Percentiles rank a stretch among this genome's conserved stretches.
These are phyloP conservation scores for Allium sativum DNA, from an alignment of 106 monocot genomes.

Conservation along the genomic window DNA sequence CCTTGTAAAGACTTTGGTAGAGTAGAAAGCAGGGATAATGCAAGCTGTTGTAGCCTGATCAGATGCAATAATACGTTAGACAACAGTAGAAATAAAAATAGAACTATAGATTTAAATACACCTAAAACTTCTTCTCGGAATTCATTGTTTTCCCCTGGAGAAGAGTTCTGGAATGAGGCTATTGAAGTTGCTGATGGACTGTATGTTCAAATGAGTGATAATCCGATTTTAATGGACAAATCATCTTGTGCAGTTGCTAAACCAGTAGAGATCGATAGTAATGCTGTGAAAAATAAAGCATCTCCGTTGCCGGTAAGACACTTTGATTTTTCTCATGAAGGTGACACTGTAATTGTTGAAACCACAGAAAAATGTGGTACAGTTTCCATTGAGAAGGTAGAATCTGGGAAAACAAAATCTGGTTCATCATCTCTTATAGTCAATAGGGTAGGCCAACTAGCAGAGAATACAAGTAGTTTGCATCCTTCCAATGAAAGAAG, in stretches of 20 bases:
- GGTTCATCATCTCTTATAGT: background rate
- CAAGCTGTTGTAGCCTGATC: constrained; percentile 22
- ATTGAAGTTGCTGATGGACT: constrained; percentile 83
- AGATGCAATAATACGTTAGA: constrained; percentile 50
- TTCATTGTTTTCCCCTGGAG: constrained; percentile 83
- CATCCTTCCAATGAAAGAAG: background rate
- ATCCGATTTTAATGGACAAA: constrained; percentile 14
- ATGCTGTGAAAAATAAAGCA: constrained; percentile 13
- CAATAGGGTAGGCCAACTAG: constrained; percentile 2
- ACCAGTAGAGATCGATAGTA: constrained; percentile 6
- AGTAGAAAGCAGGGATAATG: background rate
- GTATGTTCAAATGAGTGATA: constrained; percentile 11
- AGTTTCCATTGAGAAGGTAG: background rate
- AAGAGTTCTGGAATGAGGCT: constrained; percentile 97
- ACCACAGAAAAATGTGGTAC: background rate
- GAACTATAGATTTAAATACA: constrained; percentile 15
- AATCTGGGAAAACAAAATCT: background rate
- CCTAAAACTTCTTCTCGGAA: constrained; percentile 52
- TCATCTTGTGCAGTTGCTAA: constrained; percentile 22
- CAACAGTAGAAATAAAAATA: constrained; percentile 16
- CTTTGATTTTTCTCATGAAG: constrained; percentile 74
- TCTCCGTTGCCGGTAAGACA: constrained; percentile 92
- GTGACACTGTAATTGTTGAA: constrained; percentile 11
- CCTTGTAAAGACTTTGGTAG: background rate
- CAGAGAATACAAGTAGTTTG: constrained; percentile 2